A percentile compares a stretch with the other conserved stretches of the same genome.
Evolutionary conservation across 2,329 filamentous ascomycete genomes (phyloP).

Genomic region (Pyricularia grisea): DNA sequence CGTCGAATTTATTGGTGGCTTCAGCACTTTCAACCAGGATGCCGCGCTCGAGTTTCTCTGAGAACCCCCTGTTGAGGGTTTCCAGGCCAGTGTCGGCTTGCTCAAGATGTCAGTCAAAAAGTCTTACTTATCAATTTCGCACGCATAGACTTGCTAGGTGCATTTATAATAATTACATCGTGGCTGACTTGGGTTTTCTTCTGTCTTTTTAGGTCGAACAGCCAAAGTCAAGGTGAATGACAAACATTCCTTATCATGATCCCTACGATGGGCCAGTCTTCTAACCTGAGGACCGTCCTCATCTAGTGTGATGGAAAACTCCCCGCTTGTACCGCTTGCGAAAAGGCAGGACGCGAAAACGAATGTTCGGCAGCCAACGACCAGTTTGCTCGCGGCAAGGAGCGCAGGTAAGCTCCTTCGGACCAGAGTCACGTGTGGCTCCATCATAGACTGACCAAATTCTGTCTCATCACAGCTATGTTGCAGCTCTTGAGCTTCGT

Average conservation of each 20-base stretch:
- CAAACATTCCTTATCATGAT: not conserved
- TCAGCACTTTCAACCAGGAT: conserved; percentile 13
- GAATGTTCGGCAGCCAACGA: conserved; percentile 94
- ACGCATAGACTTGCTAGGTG: not conserved
- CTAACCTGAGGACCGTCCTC: conserved; percentile 8
- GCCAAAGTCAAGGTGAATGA: conserved; percentile 76
- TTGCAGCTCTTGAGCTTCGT: conserved; percentile 84
- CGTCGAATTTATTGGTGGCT: not conserved
- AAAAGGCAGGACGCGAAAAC: conserved; percentile 75
- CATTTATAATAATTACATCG: not conserved
- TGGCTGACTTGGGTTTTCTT: not conserved
- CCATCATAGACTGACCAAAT: not conserved
- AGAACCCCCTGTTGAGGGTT: conserved; percentile 56
- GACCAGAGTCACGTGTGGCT: not conserved
- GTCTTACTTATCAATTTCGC: not conserved
- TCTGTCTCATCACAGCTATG: conserved; percentile 51
- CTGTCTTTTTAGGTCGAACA: conserved; percentile 48
- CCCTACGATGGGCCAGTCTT: not conserved
- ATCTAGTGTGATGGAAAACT: conserved; percentile 83
- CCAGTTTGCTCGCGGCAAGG: conserved; percentile 91
- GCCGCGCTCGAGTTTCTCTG: conserved; percentile 30
- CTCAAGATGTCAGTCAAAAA: conserved; percentile 51
- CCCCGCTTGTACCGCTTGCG: conserved; percentile 89
- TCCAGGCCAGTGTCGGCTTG: conserved; percentile 73
- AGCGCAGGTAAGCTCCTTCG: conserved; percentile 57